These are phyloP conservation scores for Poa annua DNA, from an alignment of 176 grass and related monocot genomes.

Conservation along the genomic window DNA sequence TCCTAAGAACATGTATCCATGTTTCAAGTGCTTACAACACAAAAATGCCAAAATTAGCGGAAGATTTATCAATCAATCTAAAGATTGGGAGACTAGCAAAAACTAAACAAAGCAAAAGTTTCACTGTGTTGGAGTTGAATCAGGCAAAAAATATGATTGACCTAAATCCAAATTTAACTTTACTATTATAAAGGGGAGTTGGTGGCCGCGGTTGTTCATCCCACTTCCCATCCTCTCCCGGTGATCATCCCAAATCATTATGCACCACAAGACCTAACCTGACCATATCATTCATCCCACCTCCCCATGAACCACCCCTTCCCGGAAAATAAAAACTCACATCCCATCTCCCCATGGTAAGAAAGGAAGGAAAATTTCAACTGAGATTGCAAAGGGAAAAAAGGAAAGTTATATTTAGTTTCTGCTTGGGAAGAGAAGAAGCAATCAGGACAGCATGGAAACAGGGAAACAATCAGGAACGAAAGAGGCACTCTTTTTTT, in stretches of 20 bases:
- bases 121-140: not conserved
- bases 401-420: not conserved
- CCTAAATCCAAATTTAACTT: conserved; percentile 3
- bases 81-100: not conserved
- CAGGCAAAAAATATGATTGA: not conserved
- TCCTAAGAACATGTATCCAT: conserved; percentile 22
- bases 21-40: conserved; percentile 28
- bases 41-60: not conserved
- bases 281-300: not conserved
- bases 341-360: not conserved
- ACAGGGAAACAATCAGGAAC: not conserved
- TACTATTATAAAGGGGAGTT: not conserved
- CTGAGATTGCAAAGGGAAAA: conserved; percentile 1
- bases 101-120: not conserved
- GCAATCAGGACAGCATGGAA: not conserved
- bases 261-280: not conserved
- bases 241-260: not conserved
- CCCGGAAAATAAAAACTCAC: not conserved
- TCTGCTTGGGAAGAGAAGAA: not conserved
- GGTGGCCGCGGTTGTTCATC: not conserved
- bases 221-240: not conserved
- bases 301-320: not conserved
- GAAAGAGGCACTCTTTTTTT: not conserved
- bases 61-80: conserved; percentile 1
- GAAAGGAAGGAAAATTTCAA: not conserved